These are phyloP conservation scores for Caryopteris hybrid DNA, from an alignment of 305 asterid genomes.

Conservation along the genomic window DNA sequence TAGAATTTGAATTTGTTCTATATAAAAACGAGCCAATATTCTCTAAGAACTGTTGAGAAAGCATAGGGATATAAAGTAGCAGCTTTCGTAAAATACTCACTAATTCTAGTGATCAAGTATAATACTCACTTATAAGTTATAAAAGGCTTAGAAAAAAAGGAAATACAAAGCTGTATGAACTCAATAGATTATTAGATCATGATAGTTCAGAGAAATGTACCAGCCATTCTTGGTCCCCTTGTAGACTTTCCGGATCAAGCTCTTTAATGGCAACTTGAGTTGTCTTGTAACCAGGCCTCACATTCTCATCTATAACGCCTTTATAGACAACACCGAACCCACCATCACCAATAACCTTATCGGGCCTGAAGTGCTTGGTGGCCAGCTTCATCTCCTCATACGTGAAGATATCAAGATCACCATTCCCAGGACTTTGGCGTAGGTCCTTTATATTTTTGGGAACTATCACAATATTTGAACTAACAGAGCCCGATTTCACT, in stretches of 20 bases:
- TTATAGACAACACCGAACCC: conserved; percentile 89
- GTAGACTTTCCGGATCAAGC: conserved; percentile 87
- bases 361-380: conserved; percentile 76
- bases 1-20: no score
- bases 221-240: conserved; percentile 98
- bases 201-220: conserved; percentile 26
- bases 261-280: conserved; percentile 81
- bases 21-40: no score
- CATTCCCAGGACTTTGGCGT: conserved; percentile 65
- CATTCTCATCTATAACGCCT: conserved; percentile 70
- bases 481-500: conserved; percentile 33
- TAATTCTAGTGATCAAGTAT: background rate
- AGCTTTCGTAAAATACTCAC: no score
- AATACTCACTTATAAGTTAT: no score
- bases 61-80: no score
- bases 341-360: conserved; percentile 90
- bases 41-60: no score
- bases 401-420: conserved; percentile 73
- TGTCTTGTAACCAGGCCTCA: conserved; percentile 56
- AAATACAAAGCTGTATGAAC: background rate
- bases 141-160: background rate
- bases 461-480: conserved; percentile 41
- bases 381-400: conserved; percentile 91
- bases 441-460: conserved; percentile 70
- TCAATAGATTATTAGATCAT: background rate